Percentiles rank a stretch among this genome's conserved stretches.
These are phyloP conservation scores for Penicillium daleae DNA, from an alignment of 495 filamentous ascomycete species.

Conservation along the genomic window DNA sequence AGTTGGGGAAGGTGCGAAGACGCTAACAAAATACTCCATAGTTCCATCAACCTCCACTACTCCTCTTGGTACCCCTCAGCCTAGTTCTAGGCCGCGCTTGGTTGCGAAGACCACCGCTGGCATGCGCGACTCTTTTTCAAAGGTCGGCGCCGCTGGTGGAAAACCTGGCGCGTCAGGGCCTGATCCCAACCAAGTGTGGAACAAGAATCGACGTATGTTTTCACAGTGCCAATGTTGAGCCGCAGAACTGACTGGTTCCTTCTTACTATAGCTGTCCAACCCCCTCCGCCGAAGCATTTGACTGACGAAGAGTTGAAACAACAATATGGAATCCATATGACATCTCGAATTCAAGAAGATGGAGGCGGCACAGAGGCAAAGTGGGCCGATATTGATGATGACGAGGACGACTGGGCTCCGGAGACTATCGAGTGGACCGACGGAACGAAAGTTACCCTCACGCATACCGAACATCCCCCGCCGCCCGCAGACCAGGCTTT, in stretches of 20 bases:
- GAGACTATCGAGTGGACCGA: conserved; percentile 97
- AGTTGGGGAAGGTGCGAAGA: neutral
- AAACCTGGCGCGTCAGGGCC: conserved; percentile 58
- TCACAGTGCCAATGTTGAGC: conserved; percentile 6
- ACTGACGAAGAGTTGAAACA: conserved; percentile 97
- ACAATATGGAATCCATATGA: conserved; percentile 95
- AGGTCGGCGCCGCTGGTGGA: conserved; percentile 44
- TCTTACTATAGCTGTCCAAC: conserved; percentile 64
- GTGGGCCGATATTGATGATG: conserved; percentile 99
- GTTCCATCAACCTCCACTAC: conserved; percentile 46
- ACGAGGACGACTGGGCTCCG: conserved; percentile 97
- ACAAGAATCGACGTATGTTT: conserved; percentile 90
- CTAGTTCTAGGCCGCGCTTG: conserved; percentile 59
- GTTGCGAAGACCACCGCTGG: conserved; percentile 69
- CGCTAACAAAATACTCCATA: conserved; percentile 34
- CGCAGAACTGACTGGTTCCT: conserved; percentile 31
- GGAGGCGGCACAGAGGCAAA: conserved; percentile 80
- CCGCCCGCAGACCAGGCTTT: conserved; percentile 25
- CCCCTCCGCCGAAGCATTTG: conserved; percentile 84
- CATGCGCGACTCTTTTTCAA: conserved; percentile 56
- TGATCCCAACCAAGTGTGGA: conserved; percentile 87
- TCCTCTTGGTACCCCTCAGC: conserved; percentile 45
- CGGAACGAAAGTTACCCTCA: conserved; percentile 87
- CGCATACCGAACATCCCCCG: conserved; percentile 48
- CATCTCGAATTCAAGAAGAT: conserved; percentile 85